phyloP scores from a whole-genome alignment of 1,284 basidiomycete genomes.

The Kwoniella shivajii region DNA sequence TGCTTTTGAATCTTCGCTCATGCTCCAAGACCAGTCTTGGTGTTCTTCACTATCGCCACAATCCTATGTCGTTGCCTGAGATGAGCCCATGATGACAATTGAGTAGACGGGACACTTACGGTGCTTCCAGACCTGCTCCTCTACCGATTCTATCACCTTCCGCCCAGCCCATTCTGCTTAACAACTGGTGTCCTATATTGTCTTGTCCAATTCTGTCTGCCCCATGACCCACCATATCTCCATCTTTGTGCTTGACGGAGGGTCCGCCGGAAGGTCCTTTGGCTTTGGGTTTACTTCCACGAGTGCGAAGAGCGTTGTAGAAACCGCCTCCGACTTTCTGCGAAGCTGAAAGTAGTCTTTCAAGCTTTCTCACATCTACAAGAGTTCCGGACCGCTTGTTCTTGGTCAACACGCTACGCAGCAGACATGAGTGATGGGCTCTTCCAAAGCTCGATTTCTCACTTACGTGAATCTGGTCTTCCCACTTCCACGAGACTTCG shows the following conservation, averaged over 20 bases:
- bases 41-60: slow-evolving; percentile 55
- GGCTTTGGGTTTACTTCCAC: slow-evolving; percentile 18
- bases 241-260: slow-evolving; percentile 45
- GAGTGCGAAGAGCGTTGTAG: slow-evolving; percentile 47
- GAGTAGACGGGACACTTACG: slow-evolving; percentile 45
- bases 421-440: not conserved
- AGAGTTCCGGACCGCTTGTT: slow-evolving; percentile 62
- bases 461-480: slow-evolving; percentile 58
- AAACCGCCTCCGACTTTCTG: slow-evolving; percentile 37
- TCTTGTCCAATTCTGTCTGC: slow-evolving; percentile 51
- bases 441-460: not conserved
- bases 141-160: slow-evolving; percentile 51
- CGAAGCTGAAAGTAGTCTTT: slow-evolving; percentile 57
- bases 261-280: slow-evolving; percentile 20
- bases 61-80: slow-evolving; percentile 34
- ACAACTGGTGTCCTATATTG: slow-evolving; percentile 53
- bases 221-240: slow-evolving; percentile 51
- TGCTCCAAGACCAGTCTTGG: slow-evolving; percentile 54
- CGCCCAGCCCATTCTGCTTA: slow-evolving; percentile 55
- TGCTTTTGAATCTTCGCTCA: slow-evolving; percentile 5
- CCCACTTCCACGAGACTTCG: slow-evolving; percentile 71
- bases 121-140: slow-evolving; percentile 49
- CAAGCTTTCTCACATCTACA: slow-evolving; percentile 65
- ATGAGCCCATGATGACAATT: not conserved
- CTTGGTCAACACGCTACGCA: slow-evolving; percentile 69